Evolutionary conservation across 768 basidiomycete genomes (phyloP).

Genomic region (Leccinum variicolor): DNA sequence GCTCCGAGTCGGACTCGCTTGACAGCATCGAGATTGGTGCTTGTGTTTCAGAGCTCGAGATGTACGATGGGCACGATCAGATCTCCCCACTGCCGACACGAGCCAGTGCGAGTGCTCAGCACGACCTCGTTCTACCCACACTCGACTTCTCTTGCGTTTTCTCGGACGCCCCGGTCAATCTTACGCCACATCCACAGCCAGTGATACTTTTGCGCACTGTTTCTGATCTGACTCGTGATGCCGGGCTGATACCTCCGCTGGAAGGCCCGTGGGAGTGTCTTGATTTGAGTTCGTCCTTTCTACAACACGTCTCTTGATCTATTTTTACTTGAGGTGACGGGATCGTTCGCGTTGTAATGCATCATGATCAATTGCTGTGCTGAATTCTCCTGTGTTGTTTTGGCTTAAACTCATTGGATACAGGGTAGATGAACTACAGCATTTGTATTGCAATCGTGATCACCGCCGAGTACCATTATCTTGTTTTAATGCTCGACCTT

Average conservation of each 20-base stretch:
- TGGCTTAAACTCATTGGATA: neutral
- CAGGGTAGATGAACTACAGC: neutral
- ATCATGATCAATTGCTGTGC: neutral
- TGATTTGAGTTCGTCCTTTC: slow-evolving; percentile 18
- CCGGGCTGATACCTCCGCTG: neutral
- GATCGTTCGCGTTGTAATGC: neutral
- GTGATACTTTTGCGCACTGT: slow-evolving; percentile 19
- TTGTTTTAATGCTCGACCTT: neutral
- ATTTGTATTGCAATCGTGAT: neutral
- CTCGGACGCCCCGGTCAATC: slow-evolving; percentile 1
- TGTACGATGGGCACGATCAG: slow-evolving; percentile 2
- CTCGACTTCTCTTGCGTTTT: slow-evolving; percentile 66
- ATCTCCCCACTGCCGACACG: slow-evolving; percentile 13
- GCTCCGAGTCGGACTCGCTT: neutral
- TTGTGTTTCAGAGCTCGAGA: slow-evolving; percentile 5
- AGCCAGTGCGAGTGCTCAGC: slow-evolving; percentile 48
- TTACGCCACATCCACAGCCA: slow-evolving; percentile 12
- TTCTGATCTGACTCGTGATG: slow-evolving; percentile 22
- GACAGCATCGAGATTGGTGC: slow-evolving; percentile 7
- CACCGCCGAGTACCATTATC: neutral
- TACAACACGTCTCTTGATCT: slow-evolving; percentile 6
- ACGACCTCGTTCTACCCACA: slow-evolving; percentile 73
- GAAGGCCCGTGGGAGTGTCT: slow-evolving; percentile 19
- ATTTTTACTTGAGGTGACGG: neutral
- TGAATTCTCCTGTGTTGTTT: neutral